phyloP scores from a whole-genome alignment of 2,329 filamentous ascomycete genomes.

The Bipolaris oryzae region DNA sequence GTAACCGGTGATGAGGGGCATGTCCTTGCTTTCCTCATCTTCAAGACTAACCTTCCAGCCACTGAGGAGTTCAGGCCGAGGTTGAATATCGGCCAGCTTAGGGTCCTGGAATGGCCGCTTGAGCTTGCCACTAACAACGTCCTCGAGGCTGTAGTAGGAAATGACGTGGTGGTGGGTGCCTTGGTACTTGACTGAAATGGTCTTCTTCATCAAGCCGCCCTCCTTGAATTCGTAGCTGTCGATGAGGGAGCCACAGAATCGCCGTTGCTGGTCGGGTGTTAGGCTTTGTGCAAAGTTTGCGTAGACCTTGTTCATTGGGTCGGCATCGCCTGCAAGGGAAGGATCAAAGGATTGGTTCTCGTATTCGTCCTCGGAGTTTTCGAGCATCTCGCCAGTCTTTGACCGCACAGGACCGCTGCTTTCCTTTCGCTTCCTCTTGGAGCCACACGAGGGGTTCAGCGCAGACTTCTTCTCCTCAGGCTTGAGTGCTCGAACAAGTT shows the following conservation, averaged over 20 bases:
- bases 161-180: constrained; percentile 84
- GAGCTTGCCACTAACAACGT: constrained; percentile 61
- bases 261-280: constrained; percentile 59
- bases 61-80: constrained; percentile 41
- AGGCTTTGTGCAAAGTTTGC: constrained; percentile 48
- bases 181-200: constrained; percentile 77
- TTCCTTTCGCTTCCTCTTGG: constrained; percentile 48
- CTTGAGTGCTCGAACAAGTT: constrained; percentile 59
- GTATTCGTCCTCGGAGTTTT: constrained; percentile 43
- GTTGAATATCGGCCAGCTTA: constrained; percentile 43
- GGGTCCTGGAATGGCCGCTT: constrained; percentile 45
- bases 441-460: constrained; percentile 44
- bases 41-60: constrained; percentile 48
- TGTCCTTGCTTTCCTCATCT: constrained; percentile 46
- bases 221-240: constrained; percentile 89
- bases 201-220: constrained; percentile 87
- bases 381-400: constrained; percentile 39
- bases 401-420: constrained; percentile 33
- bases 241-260: constrained; percentile 80
- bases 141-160: constrained; percentile 83
- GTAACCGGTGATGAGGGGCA: constrained; percentile 38
- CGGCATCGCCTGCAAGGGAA: constrained; percentile 27
- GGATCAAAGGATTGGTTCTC: constrained; percentile 36
- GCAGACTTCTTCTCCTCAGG: constrained; percentile 47
- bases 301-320: constrained; percentile 42